Conservation (phyloP, 441 rosid species). For the Aleurites moluccanus region DNA sequence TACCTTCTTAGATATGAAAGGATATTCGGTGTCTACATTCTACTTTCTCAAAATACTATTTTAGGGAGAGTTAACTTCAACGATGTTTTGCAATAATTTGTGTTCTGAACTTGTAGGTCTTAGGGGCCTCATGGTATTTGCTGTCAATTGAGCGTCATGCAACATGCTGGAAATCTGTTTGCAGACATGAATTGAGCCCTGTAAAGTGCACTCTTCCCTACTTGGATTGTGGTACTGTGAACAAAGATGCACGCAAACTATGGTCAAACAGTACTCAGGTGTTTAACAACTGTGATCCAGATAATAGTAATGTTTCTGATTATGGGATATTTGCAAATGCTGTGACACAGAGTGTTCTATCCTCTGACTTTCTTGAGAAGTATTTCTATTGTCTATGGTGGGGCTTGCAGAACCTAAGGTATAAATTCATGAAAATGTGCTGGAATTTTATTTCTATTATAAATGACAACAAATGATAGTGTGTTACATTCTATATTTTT, state of each 20-base stretch:
- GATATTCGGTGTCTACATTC: too few relatives aligned
- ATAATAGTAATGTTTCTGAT: constrained; percentile 29
- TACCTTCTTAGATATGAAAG: neutral
- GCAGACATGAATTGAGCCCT: constrained; percentile 50
- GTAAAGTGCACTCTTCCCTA: constrained; percentile 43
- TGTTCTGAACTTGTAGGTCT: constrained; percentile 51
- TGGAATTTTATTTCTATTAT: too few relatives aligned
- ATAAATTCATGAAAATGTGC: constrained; percentile 8
- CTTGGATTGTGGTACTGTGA: constrained; percentile 55
- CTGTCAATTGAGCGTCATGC: constrained; percentile 74
- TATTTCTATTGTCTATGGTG: constrained; percentile 88
- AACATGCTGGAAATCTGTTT: constrained; percentile 73
- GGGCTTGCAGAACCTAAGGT: constrained; percentile 91
- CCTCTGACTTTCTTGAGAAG: constrained; percentile 60
- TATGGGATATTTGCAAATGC: constrained; percentile 71
- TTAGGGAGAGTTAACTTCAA: too few relatives aligned
- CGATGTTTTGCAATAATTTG: constrained; percentile 5
- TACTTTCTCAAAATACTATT: too few relatives aligned
- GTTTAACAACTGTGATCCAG: constrained; percentile 59
- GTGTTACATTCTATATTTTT: neutral
- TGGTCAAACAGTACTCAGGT: constrained; percentile 64
- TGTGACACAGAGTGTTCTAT: constrained; percentile 48
- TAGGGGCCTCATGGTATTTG: constrained; percentile 85
- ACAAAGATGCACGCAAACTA: constrained; percentile 25
- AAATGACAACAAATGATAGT: neutral